Percentiles rank a stretch among this genome's conserved stretches.
phyloP scores from a whole-genome alignment of 306 rosid genomes.

The Glycyrrhiza uralensis region DNA sequence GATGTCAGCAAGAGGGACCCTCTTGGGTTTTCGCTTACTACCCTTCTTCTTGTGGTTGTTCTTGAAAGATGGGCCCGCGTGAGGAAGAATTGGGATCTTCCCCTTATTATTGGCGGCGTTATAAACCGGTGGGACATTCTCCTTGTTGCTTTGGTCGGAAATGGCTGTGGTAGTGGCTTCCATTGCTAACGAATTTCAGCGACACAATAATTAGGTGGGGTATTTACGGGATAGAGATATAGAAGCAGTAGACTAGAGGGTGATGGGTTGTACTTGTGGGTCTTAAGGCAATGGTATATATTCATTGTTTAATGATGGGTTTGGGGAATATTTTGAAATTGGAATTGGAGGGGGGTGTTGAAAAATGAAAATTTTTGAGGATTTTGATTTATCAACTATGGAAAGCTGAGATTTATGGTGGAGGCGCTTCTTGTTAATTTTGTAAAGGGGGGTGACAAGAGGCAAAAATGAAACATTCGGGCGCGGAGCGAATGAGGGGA shows the following conservation, averaged over 20 bases:
- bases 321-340: not conserved
- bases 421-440: not conserved
- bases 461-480: not conserved
- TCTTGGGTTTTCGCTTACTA: not conserved
- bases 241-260: not conserved
- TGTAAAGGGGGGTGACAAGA: not conserved
- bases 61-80: constrained; percentile 7
- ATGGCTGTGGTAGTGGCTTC: not conserved
- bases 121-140: constrained; percentile 18
- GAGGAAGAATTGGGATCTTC: constrained; percentile 5
- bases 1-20: constrained; percentile 35
- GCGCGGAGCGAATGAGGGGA: not conserved
- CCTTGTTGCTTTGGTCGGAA: constrained; percentile 17
- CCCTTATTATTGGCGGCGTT: not conserved
- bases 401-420: not conserved
- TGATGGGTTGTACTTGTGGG: not conserved
- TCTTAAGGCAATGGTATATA: not conserved
- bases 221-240: not conserved
- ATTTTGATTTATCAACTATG: not conserved
- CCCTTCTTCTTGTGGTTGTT: not conserved
- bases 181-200: not conserved
- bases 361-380: not conserved
- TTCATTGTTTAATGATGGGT: not conserved
- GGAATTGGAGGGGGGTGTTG: not conserved
- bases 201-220: not conserved